Evolutionary conservation across 2,329 filamentous ascomycete genomes (phyloP).

Genomic region (Waltergamsia citrina): DNA sequence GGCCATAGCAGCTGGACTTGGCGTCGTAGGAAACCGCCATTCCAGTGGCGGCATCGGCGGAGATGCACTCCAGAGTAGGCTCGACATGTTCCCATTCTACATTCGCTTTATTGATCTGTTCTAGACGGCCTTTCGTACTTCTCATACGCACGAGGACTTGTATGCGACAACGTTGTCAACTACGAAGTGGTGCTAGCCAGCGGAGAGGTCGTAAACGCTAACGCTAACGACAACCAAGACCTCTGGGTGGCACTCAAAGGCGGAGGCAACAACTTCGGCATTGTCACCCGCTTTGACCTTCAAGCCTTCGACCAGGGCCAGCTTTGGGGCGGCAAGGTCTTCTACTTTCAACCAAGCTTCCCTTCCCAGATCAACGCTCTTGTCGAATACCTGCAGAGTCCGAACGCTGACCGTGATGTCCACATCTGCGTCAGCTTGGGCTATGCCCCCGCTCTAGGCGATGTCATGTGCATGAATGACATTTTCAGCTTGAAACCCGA

Average conservation of each 20-base stretch:
- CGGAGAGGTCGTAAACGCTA: slow-evolving; percentile 31
- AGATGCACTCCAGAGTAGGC: too few species aligned
- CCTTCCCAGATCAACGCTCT: too few species aligned
- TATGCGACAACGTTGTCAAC: slow-evolving; percentile 30
- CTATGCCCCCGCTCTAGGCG: too few species aligned
- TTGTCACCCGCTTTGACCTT: slow-evolving; percentile 19
- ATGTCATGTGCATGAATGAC: too few species aligned
- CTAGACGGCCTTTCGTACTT: slow-evolving; percentile 13
- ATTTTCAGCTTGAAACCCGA: too few species aligned
- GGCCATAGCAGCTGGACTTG: slow-evolving; percentile 19
- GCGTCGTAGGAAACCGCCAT: slow-evolving; percentile 33
- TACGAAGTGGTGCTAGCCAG: slow-evolving; percentile 32
- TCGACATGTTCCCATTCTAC: too few species aligned
- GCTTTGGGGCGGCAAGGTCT: slow-evolving; percentile 5
- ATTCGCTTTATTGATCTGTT: slow-evolving; percentile 15
- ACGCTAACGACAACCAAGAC: slow-evolving; percentile 22
- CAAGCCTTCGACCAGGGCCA: background rate
- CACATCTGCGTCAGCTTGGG: too few species aligned
- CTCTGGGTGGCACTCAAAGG: slow-evolving; percentile 36
- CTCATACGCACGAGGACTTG: slow-evolving; percentile 8
- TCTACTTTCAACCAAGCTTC: too few species aligned
- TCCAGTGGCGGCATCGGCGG: slow-evolving; percentile 20
- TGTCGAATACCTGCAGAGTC: too few species aligned
- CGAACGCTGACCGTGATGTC: too few species aligned
- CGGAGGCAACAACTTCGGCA: slow-evolving; percentile 34